These are phyloP conservation scores for Candida tibetensis DNA, from an alignment of 805 yeast species.

Conservation along the genomic window DNA sequence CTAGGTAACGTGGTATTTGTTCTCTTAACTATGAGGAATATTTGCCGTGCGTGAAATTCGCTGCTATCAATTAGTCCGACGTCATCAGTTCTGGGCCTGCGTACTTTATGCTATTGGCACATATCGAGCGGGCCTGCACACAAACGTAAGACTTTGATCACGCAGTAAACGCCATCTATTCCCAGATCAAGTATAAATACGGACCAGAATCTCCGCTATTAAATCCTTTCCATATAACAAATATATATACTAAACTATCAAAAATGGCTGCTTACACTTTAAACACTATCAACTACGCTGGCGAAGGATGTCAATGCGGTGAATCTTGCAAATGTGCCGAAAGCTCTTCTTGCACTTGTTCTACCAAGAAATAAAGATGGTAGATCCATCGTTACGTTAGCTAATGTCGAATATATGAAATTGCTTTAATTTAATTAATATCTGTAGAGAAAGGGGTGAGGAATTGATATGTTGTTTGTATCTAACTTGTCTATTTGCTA, in stretches of 20 bases:
- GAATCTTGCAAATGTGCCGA: conserved; percentile 7
- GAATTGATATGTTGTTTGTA: too few species aligned
- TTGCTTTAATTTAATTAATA: too few species aligned
- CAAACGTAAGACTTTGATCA: neutral
- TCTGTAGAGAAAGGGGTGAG: too few species aligned
- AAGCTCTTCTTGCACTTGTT: conserved; percentile 1
- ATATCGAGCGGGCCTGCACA: conserved; percentile 1
- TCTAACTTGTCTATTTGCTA: too few species aligned
- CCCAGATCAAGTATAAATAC: conserved; percentile 7
- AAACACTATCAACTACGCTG: conserved; percentile 7
- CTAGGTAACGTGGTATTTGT: too few species aligned
- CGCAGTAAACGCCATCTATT: neutral
- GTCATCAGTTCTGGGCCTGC: neutral
- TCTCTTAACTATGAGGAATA: too few species aligned
- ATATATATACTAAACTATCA: neutral
- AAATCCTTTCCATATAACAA: neutral
- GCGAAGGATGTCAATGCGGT: conserved; percentile 8
- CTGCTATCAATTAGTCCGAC: too few species aligned
- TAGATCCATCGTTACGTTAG: too few species aligned
- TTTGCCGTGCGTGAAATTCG: neutral
- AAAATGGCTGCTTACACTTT: conserved; percentile 6
- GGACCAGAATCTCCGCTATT: neutral
- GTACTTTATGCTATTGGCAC: neutral
- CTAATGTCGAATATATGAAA: too few species aligned
- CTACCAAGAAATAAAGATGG: conserved; percentile 7